Conservation (phyloP, 2,329 filamentous ascomycete species). For the Botrytis cinerea region DNA sequence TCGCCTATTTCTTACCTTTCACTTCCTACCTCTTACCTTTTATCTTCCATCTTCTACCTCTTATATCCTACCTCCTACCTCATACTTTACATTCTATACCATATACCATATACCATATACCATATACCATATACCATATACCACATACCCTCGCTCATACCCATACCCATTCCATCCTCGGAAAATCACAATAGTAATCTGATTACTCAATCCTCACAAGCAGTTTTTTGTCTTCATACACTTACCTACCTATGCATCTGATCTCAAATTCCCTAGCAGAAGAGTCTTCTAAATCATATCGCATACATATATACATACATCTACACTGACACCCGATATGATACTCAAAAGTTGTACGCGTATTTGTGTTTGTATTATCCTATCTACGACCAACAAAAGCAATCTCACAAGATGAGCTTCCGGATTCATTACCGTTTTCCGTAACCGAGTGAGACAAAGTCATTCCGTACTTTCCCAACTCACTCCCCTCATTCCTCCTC, state of each 20-base stretch:
- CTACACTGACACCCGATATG: not conserved
- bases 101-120: too few relatives aligned
- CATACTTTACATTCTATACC: too few relatives aligned
- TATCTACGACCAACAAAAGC: not conserved
- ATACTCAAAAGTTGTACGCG: not conserved
- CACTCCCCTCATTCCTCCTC: not conserved
- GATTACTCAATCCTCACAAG: not conserved
- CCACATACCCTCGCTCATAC: too few relatives aligned
- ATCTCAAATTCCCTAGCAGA: not conserved
- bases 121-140: too few relatives aligned
- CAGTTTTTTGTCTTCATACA: not conserved
- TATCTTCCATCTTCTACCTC: too few relatives aligned
- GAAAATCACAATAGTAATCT: not conserved
- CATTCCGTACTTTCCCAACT: not conserved
- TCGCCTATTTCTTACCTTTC: too few relatives aligned
- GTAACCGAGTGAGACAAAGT: not conserved
- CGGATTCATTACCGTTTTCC: not conserved
- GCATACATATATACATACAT: accelerated
- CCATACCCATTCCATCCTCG: too few relatives aligned
- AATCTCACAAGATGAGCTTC: not conserved
- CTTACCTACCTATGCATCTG: not conserved
- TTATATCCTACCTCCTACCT: too few relatives aligned
- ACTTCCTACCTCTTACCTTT: too few relatives aligned
- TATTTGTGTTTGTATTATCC: not conserved
- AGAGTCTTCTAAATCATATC: not conserved